Percentiles rank a stretch among this genome's conserved stretches.
These are phyloP conservation scores for Ottelia alismoides DNA, from an alignment of 106 monocot genomes.

Conservation along the genomic window DNA sequence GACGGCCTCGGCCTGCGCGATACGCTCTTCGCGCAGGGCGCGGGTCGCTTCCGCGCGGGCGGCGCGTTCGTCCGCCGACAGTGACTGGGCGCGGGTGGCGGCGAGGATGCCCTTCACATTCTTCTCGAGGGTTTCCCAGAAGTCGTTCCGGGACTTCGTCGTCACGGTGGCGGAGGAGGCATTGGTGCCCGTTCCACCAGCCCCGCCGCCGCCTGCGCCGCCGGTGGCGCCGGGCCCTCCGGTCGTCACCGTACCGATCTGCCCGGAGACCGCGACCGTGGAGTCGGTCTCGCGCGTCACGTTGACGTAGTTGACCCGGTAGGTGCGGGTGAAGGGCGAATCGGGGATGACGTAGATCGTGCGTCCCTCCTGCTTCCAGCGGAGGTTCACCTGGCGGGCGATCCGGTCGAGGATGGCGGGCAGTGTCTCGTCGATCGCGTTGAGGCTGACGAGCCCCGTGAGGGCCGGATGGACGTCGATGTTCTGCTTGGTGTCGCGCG, in stretches of 20 bases:
- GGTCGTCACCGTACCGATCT: background rate
- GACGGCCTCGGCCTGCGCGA: background rate
- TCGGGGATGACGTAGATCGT: background rate
- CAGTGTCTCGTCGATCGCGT: background rate
- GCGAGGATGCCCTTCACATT: background rate
- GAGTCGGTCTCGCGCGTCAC: background rate
- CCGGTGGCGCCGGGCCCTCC: background rate
- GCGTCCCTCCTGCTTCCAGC: background rate
- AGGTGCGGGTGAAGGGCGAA: background rate
- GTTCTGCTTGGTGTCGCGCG: background rate
- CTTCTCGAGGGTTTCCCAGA: background rate
- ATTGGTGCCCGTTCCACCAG: background rate
- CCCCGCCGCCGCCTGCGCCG: no score
- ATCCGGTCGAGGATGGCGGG: background rate
- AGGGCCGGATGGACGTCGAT: background rate
- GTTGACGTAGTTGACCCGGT: background rate
- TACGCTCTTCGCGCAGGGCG: background rate
- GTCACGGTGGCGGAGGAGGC: background rate
- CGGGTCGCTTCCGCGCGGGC: background rate
- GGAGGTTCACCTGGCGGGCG: background rate
- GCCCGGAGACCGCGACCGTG: background rate
- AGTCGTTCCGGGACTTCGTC: background rate
- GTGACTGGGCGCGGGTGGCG: background rate
- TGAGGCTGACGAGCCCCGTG: background rate
- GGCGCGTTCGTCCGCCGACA: background rate